Evolutionary conservation across 73 alveolate genomes (phyloP).

Genomic region (Breviolum minutum): DNA sequence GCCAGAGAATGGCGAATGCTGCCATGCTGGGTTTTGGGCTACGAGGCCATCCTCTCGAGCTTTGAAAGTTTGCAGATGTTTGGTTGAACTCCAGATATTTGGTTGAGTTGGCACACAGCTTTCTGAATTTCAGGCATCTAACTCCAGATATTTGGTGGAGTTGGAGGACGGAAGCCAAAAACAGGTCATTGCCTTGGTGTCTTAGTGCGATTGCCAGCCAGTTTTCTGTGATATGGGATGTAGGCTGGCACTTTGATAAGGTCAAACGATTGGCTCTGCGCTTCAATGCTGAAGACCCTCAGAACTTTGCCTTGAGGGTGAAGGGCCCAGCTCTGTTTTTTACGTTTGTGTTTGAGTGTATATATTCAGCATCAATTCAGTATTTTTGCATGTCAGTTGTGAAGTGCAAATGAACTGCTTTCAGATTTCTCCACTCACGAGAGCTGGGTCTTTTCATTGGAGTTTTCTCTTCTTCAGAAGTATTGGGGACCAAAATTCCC

Average conservation of each 20-base stretch:
- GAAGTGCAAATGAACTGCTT: neutral
- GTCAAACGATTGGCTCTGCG: conserved; percentile 91
- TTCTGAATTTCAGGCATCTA: conserved; percentile 9
- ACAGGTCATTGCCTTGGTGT: conserved; percentile 12
- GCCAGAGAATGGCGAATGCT: conserved; percentile 86
- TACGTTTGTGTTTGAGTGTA: neutral
- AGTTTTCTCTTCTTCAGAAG: neutral
- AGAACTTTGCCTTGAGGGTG: conserved; percentile 53
- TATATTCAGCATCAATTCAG: too few relatives aligned
- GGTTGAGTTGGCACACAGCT: neutral
- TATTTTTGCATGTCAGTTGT: too few relatives aligned
- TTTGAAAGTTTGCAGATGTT: neutral
- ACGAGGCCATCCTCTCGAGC: conserved; percentile 14
- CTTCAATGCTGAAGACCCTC: conserved; percentile 89
- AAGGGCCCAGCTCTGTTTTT: neutral
- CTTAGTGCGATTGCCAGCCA: neutral
- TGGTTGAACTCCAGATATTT: neutral
- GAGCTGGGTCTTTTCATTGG: neutral
- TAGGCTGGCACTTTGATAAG: neutral
- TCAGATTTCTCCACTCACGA: neutral
- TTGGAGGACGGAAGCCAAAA: conserved; percentile 93
- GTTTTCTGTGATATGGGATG: neutral
- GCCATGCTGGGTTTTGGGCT: conserved; percentile 89
- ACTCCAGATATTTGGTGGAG: conserved; percentile 78
- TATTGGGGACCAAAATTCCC: too few relatives aligned